Conservation (phyloP, 2,329 filamentous ascomycete genomes). For the Aspergillus candidus region DNA sequence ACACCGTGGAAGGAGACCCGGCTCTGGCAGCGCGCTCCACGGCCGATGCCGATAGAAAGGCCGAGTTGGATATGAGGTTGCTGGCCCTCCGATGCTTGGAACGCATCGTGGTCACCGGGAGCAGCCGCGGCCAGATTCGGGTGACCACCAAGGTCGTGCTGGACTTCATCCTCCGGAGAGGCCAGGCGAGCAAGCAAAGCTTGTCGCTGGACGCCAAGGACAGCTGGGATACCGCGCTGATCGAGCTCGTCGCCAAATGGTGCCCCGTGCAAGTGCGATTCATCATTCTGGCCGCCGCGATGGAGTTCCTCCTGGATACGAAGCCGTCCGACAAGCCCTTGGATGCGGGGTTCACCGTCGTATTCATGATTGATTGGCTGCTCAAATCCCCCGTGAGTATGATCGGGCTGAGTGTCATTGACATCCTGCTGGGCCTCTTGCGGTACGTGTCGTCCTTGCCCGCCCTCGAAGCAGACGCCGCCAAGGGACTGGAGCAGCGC, state of each 20-base stretch:
- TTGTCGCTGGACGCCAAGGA: conserved; percentile 43
- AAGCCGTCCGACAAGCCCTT: conserved; percentile 66
- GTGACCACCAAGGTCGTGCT: conserved; percentile 68
- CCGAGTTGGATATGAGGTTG: conserved; percentile 80
- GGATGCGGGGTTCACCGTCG: conserved; percentile 66
- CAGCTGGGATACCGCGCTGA: conserved; percentile 77
- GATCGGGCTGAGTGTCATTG: conserved; percentile 94
- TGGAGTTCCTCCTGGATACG: conserved; percentile 67
- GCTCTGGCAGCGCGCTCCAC: conserved; percentile 66
- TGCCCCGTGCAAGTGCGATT: conserved; percentile 92
- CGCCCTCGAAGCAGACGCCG: conserved; percentile 48
- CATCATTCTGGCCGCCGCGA: conserved; percentile 73
- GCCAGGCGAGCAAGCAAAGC: conserved; percentile 47
- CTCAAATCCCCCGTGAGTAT: conserved; percentile 85
- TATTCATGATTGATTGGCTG: conserved; percentile 73
- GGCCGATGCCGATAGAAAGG: conserved; percentile 79
- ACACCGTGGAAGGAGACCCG: conserved; percentile 62
- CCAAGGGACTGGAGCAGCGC: no score
- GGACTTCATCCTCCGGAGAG: conserved; percentile 59
- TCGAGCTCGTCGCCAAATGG: conserved; percentile 76
- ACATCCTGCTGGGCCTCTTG: conserved; percentile 78
- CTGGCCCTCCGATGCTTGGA: conserved; percentile 81
- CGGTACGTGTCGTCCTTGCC: conserved; percentile 75
- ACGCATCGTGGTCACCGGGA: conserved; percentile 69
- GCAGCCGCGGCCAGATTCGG: conserved; percentile 76